Evolutionary conservation across 2,329 filamentous ascomycete genomes (phyloP).

Genomic region (Ceratocystis destructans): DNA sequence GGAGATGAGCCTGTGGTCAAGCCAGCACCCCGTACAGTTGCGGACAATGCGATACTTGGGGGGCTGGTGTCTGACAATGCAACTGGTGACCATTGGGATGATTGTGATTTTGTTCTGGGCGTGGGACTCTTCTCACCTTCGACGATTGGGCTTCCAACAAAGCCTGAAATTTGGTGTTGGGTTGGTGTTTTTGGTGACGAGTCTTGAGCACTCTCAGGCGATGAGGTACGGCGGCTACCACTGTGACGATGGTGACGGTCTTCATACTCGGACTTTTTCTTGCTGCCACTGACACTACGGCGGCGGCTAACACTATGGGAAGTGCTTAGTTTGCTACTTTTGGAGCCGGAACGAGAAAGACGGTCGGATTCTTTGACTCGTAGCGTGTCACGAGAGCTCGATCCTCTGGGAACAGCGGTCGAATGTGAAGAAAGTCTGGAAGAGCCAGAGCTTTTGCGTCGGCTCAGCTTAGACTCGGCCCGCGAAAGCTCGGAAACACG

Average conservation of each 20-base stretch:
- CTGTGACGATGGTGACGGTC: constrained; percentile 30
- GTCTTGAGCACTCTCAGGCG: constrained; percentile 36
- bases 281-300: constrained; percentile 23
- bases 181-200: constrained; percentile 51
- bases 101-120: constrained; percentile 3
- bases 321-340: constrained; percentile 24
- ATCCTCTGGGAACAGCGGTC: constrained; percentile 30
- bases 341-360: constrained; percentile 21
- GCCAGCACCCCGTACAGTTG: constrained; percentile 12
- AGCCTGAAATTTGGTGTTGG: constrained; percentile 33
- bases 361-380: constrained; percentile 21
- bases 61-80: constrained; percentile 5
- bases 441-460: constrained; percentile 35
- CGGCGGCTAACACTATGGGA: constrained; percentile 14
- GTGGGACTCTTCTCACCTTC: constrained; percentile 19
- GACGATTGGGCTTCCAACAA: constrained; percentile 13
- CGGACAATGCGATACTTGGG: not conserved
- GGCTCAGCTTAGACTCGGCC: constrained; percentile 27
- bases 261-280: constrained; percentile 31
- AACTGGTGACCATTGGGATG: constrained; percentile 9
- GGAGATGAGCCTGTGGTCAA: constrained; percentile 30
- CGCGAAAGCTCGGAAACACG: constrained; percentile 33
- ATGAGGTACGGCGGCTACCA: constrained; percentile 25
- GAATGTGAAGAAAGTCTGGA: constrained; percentile 47
- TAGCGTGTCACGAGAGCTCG: constrained; percentile 18